Conservation (phyloP, 352 stramenopile species). For the Phytophthora ramorum region DNA sequence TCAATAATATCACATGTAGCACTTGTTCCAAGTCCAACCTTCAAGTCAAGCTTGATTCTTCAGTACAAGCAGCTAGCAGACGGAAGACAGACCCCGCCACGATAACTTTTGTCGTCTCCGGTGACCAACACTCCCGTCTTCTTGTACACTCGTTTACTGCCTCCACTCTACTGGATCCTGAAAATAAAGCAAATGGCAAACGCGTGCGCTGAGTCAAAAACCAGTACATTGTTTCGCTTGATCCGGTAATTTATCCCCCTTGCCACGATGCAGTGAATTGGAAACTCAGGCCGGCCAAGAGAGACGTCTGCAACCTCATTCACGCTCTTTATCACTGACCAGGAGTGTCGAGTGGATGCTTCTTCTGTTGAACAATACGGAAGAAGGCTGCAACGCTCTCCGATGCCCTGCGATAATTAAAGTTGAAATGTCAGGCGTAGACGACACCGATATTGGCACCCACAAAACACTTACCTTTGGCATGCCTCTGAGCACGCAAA, state of each 20-base stretch:
- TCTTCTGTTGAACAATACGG: conserved; percentile 82
- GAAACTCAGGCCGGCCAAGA: conserved; percentile 5
- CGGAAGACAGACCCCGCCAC: background rate
- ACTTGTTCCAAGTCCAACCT: conserved; percentile 1
- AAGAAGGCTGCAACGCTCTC: conserved; percentile 81
- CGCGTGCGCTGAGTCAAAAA: conserved; percentile 14
- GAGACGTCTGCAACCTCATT: background rate
- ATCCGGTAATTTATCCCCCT: conserved; percentile 2
- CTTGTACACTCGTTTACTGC: conserved; percentile 34
- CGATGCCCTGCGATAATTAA: conserved; percentile 45
- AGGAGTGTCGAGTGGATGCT: conserved; percentile 45
- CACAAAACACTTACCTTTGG: conserved; percentile 52
- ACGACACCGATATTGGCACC: background rate
- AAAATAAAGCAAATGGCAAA: conserved; percentile 16
- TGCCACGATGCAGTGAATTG: background rate
- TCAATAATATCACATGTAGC: conserved; percentile 34
- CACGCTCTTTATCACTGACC: conserved; percentile 25
- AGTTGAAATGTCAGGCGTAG: conserved; percentile 1
- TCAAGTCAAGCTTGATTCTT: conserved; percentile 1
- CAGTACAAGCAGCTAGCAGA: conserved; percentile 3
- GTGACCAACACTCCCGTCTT: conserved; percentile 30
- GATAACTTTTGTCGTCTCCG: conserved; percentile 34
- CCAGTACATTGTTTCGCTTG: conserved; percentile 7
- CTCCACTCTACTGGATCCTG: conserved; percentile 5
- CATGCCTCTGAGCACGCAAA: conserved; percentile 86